Base-by-base conservation (phyloP, 2,329 filamentous ascomycete genomes). In the Hirsutella minnesotensis region DNA sequence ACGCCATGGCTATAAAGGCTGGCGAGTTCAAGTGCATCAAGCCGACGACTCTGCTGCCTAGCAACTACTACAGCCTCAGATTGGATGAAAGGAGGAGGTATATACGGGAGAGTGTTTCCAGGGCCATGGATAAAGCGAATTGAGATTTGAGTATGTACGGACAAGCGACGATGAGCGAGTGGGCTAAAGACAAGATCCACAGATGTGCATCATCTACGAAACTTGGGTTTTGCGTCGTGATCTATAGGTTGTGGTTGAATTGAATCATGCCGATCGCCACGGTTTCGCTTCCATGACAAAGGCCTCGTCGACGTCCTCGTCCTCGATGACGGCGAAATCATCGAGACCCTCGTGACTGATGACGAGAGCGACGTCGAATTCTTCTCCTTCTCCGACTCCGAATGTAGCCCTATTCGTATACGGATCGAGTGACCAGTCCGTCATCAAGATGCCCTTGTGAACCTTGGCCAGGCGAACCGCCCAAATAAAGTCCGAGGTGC, bases 391-490 rank as follows among this genome's bases (percentile, higher is more conserved):
- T 29, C 37, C 37, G 13, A 9, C 8, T n/a, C 37, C 37, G n/a
- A 39, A 39, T 3, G 37, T 39, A 10, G 37, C 37, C 13, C 37
- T 27, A 8, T 20, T 21, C 2, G 37, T 39, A 15, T 24, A 39
- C 20, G 37, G 37, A 16, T 39, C 37, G n/a, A 39, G 10, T 10
- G 37, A 39, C 37, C 37, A 39, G 37, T 39, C 37, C 21, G 37
- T 39, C 37, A 39, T 39, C 13, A 39, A 21, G 12, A 29, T 13
- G 15, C 37, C 37, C 21, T 39, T 39, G 37, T 39, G 37, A n/a
- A 39, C 37, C 21, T 39, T 39, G 19, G 37, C 37, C 20, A 39
- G 37, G 4, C 37, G 20, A 4, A 39, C 37, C 37, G 37, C 37
- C 37, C 37, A 39, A 12, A 39, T n/a, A 18, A 39, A 39, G 37